These are phyloP conservation scores for Crithidia expoeki DNA, from an alignment of 208 protist species.

Conservation along the genomic window DNA sequence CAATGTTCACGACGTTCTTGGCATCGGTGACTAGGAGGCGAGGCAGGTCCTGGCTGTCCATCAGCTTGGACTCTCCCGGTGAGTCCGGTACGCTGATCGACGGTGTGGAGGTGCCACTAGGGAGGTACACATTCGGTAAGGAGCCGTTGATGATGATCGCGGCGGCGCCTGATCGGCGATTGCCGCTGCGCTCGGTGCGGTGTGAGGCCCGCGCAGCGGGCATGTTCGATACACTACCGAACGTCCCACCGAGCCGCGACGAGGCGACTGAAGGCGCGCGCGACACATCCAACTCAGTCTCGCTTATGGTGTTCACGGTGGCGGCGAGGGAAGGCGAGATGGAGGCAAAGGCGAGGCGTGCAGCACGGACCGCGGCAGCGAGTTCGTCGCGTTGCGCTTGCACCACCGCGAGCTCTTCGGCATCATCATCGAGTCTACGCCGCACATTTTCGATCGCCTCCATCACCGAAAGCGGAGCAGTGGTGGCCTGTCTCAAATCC, in stretches of 20 bases:
- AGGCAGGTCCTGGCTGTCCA: conserved; percentile 11
- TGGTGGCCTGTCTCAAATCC: background rate
- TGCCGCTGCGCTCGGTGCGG: background rate
- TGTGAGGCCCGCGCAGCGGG: background rate
- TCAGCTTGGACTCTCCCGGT: background rate
- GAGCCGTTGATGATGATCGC: background rate
- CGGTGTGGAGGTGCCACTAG: conserved; percentile 7
- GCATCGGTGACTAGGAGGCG: conserved; percentile 20
- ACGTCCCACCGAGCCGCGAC: background rate
- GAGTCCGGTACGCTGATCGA: background rate
- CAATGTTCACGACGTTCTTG: conserved; percentile 7
- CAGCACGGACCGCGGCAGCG: conserved; percentile 1
- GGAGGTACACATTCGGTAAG: background rate
- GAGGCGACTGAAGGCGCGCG: conserved; percentile 5
- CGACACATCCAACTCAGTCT: conserved; percentile 11
- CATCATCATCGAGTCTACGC: conserved; percentile 9
- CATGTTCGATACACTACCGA: background rate
- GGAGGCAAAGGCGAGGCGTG: conserved; percentile 11
- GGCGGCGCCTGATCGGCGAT: background rate
- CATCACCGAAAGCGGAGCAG: conserved; percentile 7
- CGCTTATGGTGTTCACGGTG: background rate
- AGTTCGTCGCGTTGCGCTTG: conserved; percentile 29
- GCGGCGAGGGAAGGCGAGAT: conserved; percentile 3
- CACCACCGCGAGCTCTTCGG: background rate
- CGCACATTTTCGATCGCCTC: conserved; percentile 10